These are phyloP conservation scores for Tephrocybe sp. DNA, from an alignment of 768 basidiomycete genomes.

Conservation along the genomic window DNA sequence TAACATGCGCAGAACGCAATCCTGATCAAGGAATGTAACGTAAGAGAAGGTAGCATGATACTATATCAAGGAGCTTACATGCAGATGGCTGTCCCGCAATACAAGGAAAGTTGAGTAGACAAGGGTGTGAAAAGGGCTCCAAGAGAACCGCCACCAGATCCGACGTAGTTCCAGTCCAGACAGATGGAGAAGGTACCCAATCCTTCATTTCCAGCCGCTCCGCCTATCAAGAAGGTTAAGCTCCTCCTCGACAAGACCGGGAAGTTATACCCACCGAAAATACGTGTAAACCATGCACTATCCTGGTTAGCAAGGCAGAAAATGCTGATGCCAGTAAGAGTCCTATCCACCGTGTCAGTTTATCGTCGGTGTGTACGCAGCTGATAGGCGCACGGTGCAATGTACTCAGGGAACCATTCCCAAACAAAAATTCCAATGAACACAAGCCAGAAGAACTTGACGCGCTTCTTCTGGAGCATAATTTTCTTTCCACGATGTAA, in stretches of 20 bases:
- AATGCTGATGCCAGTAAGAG: slow-evolving; percentile 59
- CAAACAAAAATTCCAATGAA: slow-evolving; percentile 53
- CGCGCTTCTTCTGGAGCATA: slow-evolving; percentile 46
- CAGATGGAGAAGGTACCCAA: slow-evolving; percentile 57
- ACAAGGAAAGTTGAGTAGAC: slow-evolving; percentile 48
- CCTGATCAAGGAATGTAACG: slow-evolving; percentile 18
- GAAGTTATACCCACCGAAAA: slow-evolving; percentile 10
- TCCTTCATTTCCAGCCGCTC: slow-evolving; percentile 61
- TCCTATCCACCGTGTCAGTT: slow-evolving; percentile 21
- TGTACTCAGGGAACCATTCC: slow-evolving; percentile 57
- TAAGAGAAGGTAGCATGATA: background rate
- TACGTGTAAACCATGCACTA: slow-evolving; percentile 33
- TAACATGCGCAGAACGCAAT: slow-evolving; percentile 44
- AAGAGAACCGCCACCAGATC: slow-evolving; percentile 41
- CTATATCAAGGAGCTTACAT: slow-evolving; percentile 31
- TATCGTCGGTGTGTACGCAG: background rate
- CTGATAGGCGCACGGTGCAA: slow-evolving; percentile 30
- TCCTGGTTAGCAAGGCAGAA: slow-evolving; percentile 49
- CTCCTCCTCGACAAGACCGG: background rate
- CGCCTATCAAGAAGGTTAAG: slow-evolving; percentile 26
- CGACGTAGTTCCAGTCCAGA: slow-evolving; percentile 63
- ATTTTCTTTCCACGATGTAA: slow-evolving; percentile 41
- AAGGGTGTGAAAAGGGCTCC: slow-evolving; percentile 51
- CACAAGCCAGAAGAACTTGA: slow-evolving; percentile 55
- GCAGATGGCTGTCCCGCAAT: slow-evolving; percentile 50